phyloP scores from a whole-genome alignment of 1,284 basidiomycete genomes.

The Cryptococcus neoformans region DNA sequence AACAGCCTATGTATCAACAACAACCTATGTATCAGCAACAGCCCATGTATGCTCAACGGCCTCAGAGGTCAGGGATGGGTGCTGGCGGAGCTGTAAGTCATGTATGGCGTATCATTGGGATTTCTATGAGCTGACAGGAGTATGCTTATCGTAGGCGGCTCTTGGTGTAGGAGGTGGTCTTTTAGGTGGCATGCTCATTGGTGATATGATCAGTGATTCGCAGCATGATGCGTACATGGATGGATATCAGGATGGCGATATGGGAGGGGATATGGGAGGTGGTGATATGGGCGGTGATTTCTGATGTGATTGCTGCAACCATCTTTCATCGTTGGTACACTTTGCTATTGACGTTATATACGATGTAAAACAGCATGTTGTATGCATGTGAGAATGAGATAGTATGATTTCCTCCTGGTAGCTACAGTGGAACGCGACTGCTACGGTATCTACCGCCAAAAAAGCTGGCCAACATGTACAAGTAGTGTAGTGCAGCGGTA shows the following conservation, averaged over 20 bases:
- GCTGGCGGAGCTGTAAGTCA: slow-evolving; percentile 34
- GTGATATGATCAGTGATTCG: slow-evolving; percentile 34
- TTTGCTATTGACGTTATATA: too few species aligned
- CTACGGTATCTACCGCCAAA: too few species aligned
- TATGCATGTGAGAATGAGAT: too few species aligned
- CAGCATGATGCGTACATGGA: slow-evolving; percentile 34
- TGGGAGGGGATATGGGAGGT: slow-evolving; percentile 27
- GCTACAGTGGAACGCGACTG: too few species aligned
- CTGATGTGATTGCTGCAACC: slow-evolving; percentile 3
- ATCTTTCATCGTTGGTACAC: too few species aligned
- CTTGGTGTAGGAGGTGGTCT: slow-evolving; percentile 46
- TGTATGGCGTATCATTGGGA: too few species aligned
- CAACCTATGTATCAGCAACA: slow-evolving; percentile 17
- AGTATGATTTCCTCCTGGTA: too few species aligned
- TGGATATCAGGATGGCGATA: slow-evolving; percentile 35
- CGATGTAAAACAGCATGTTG: too few species aligned
- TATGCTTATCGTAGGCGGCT: slow-evolving; percentile 16
- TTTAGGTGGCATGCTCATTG: slow-evolving; percentile 48
- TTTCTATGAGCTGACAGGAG: background rate
- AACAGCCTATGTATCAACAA: slow-evolving; percentile 20
- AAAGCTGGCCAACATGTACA: too few species aligned
- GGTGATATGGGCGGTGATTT: slow-evolving; percentile 29
- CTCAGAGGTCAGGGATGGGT: slow-evolving; percentile 34
- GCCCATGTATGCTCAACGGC: slow-evolving; percentile 12
- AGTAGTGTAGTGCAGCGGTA: too few species aligned